Percentiles rank a stretch among this genome's conserved stretches.
Conservation (phyloP, 2,329 filamentous ascomycete species). For the Tolypocladium ophioglossoides region DNA sequence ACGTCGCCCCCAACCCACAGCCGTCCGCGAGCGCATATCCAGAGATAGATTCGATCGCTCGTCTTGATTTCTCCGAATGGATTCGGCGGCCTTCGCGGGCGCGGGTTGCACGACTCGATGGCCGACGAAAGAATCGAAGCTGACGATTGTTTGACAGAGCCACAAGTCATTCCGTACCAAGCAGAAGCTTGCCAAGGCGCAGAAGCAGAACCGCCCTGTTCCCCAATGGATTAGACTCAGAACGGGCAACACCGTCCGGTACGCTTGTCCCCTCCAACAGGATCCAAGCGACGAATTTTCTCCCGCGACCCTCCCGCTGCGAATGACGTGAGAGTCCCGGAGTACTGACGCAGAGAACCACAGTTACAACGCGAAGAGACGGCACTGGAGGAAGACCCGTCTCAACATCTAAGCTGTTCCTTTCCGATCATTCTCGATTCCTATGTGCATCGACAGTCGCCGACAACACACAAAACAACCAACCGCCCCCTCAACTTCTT, state of each 20-base stretch:
- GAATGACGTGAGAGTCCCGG: neutral
- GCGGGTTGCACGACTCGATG: neutral
- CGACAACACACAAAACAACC: constrained; percentile 8
- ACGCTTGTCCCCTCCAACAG: constrained; percentile 33
- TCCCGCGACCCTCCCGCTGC: neutral
- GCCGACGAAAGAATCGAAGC: neutral
- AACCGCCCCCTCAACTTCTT: neutral
- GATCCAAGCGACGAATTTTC: neutral
- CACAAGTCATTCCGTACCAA: constrained; percentile 99
- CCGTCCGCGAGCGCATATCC: constrained; percentile 1
- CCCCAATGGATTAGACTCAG: constrained; percentile 99
- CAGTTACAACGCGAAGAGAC: constrained; percentile 99
- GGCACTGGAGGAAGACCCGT: constrained; percentile 99
- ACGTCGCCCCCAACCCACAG: constrained; percentile 13
- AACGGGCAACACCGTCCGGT: constrained; percentile 99
- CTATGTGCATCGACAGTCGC: constrained; percentile 13
- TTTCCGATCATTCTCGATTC: constrained; percentile 23
- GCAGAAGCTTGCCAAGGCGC: constrained; percentile 99
- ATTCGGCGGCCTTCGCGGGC: neutral
- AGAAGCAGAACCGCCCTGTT: constrained; percentile 99
- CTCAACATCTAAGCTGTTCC: constrained; percentile 84
- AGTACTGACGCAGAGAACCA: constrained; percentile 10
- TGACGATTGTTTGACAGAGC: constrained; percentile 46
- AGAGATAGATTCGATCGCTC: neutral
- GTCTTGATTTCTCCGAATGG: neutral